These are phyloP conservation scores for Daldinia vernicosa DNA, from an alignment of 495 filamentous ascomycete genomes.

Conservation along the genomic window DNA sequence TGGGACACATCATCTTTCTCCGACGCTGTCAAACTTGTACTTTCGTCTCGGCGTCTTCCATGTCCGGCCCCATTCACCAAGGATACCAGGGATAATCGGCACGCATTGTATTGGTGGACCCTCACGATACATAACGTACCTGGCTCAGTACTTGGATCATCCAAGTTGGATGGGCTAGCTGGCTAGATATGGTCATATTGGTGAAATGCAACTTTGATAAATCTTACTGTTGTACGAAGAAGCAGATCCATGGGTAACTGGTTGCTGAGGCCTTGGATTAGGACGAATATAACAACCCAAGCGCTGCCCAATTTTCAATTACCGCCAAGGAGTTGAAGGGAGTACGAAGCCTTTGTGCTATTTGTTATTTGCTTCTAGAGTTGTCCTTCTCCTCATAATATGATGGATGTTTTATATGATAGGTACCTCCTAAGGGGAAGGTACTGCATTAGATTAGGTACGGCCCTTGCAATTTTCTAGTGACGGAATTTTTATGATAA, in stretches of 20 bases:
- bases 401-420: too few relatives aligned
- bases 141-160: slow-evolving; percentile 12
- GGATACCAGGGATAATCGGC: slow-evolving; percentile 15
- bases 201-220: slow-evolving; percentile 24
- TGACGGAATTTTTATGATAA: slow-evolving; percentile 3
- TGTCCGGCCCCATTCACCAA: slow-evolving; percentile 8
- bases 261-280: slow-evolving; percentile 1
- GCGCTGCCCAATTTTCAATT: slow-evolving; percentile 32
- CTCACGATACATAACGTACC: slow-evolving; percentile 1
- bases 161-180: too few relatives aligned
- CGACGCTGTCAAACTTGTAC: background rate
- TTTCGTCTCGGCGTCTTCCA: background rate
- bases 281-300: slow-evolving; percentile 8
- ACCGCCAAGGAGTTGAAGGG: slow-evolving; percentile 8
- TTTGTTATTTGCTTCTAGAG: slow-evolving; percentile 2
- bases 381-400: background rate
- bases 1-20: slow-evolving; percentile 10
- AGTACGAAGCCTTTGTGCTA: slow-evolving; percentile 2
- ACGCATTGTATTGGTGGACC: slow-evolving; percentile 17
- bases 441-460: too few relatives aligned
- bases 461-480: background rate
- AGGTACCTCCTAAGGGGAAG: too few relatives aligned
- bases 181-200: slow-evolving; percentile 10
- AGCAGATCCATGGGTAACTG: slow-evolving; percentile 8
- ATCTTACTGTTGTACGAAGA: slow-evolving; percentile 19